A percentile compares a stretch with the other conserved stretches of the same genome.
These are phyloP conservation scores for Pichia scutulata DNA, from an alignment of 805 yeast genomes.

Conservation along the genomic window DNA sequence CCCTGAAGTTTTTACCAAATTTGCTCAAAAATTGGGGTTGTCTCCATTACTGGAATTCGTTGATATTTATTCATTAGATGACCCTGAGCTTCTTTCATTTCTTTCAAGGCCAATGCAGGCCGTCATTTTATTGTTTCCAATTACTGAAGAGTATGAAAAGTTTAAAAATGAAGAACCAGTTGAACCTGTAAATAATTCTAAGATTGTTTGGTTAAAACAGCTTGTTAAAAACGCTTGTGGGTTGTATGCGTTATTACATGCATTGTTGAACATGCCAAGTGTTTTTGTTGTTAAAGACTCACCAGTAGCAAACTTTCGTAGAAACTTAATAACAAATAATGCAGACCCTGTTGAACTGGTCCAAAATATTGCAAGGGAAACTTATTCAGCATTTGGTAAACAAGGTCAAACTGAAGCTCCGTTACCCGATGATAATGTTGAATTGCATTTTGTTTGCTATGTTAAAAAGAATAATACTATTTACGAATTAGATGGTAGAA, in stretches of 20 bases:
- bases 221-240: constrained; percentile 90
- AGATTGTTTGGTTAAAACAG: constrained; percentile 73
- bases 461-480: constrained; percentile 47
- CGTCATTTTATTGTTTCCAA: constrained; percentile 74
- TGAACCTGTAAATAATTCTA: neutral
- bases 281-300: constrained; percentile 37
- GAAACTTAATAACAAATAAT: constrained; percentile 18
- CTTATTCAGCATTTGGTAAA: constrained; percentile 38
- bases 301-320: constrained; percentile 19
- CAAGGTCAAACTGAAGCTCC: constrained; percentile 69
- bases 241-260: constrained; percentile 75
- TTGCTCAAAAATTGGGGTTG: constrained; percentile 65
- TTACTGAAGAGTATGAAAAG: constrained; percentile 53
- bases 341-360: constrained; percentile 15
- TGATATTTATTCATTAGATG: constrained; percentile 82
- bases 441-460: constrained; percentile 74
- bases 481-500: constrained; percentile 85
- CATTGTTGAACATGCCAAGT: constrained; percentile 37
- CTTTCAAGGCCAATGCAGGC: constrained; percentile 77
- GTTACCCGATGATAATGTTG: constrained; percentile 42
- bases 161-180: constrained; percentile 26
- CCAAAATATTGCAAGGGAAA: constrained; percentile 17
- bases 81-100: constrained; percentile 70
- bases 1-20: constrained; percentile 71
- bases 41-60: constrained; percentile 51